Percentiles rank a stretch among this genome's conserved stretches.
These are phyloP conservation scores for Echria macrotheca DNA, from an alignment of 495 filamentous ascomycete species.

Conservation along the genomic window DNA sequence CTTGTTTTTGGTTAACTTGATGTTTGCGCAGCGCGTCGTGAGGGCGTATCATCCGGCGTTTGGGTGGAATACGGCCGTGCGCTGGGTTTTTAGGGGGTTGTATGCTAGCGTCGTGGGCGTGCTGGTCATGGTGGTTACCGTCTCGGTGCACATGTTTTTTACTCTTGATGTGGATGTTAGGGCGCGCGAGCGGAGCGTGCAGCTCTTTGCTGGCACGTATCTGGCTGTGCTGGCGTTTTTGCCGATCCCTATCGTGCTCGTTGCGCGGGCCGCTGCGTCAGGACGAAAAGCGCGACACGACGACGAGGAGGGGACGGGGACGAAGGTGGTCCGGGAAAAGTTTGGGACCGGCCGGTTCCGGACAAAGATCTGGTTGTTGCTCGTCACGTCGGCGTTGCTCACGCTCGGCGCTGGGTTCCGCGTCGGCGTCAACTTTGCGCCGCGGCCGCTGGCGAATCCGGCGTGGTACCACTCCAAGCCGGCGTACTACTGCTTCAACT, in stretches of 20 bases:
- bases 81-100: conserved; percentile 45
- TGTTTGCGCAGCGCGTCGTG: conserved; percentile 70
- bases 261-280: conserved; percentile 25
- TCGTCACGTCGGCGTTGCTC: conserved; percentile 49
- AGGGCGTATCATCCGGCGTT: conserved; percentile 61
- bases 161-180: conserved; percentile 49
- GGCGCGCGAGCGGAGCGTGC: conserved; percentile 53
- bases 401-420: conserved; percentile 65
- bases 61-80: conserved; percentile 55
- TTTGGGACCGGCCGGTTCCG: conserved; percentile 64
- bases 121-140: conserved; percentile 65
- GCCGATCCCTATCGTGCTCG: conserved; percentile 47
- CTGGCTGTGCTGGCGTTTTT: conserved; percentile 66
- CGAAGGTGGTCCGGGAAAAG: conserved; percentile 47
- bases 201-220: conserved; percentile 62
- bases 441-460: conserved; percentile 50
- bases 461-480: conserved; percentile 64
- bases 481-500: conserved; percentile 76
- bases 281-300: conserved; percentile 32
- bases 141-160: conserved; percentile 58
- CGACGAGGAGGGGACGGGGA: conserved; percentile 41
- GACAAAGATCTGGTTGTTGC: conserved; percentile 57
- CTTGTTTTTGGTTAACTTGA: conserved; percentile 71
- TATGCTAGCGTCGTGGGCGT: conserved; percentile 54
- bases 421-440: conserved; percentile 50